Base-by-base conservation (phyloP, 768 basidiomycete genomes). In the Serpula lacrymans region DNA sequence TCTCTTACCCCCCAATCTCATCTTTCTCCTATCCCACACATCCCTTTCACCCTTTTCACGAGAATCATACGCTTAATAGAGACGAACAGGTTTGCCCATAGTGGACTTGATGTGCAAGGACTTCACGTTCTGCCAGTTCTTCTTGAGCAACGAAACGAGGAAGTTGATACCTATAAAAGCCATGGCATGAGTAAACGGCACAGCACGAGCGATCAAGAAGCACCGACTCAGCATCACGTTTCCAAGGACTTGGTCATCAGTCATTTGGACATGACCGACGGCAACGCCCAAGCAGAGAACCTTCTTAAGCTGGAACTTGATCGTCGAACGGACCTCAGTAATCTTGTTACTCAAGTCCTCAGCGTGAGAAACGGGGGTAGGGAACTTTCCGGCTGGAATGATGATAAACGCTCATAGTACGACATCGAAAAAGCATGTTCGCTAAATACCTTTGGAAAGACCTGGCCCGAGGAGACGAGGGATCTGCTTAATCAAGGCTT, bases 281-380 rank as follows among this genome's bases (percentile, higher is more conserved):
- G 96, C 96, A 51, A 98, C 95, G 74, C 93, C 96, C 72, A 99
- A 75, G 74, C 96, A 99, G 43, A 99, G 78, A 45, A 98, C 96
- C 75, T 93, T 93, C 82, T 97, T 97, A 41, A 98, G 81, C 78
- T 97, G 95, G 88, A 98, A 97, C 75, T 98, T 99, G 82, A 99
- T 98, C 52, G 95, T 98, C 52, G 92, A 95, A 62, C 90, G 87
- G 53, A 99, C 94, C 68, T 99, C 96, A 51, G 70, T 81, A 62
- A 96, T 74, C 75, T 97, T 97, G 75, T 82, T 86, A 61, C 58
- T 55, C 41, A 99, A 71, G 68, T 98, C 95, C 60, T 99, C 96
- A 22, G 76, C 62, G 65, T 93, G 90, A 14, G 91, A 85, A 63
- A 99, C 81, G 54, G 96, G 94, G 41, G 95, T 97, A 36, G 94